phyloP scores from a whole-genome alignment of 192 early-diverging fungal species.

The Coemansia sp. region DNA sequence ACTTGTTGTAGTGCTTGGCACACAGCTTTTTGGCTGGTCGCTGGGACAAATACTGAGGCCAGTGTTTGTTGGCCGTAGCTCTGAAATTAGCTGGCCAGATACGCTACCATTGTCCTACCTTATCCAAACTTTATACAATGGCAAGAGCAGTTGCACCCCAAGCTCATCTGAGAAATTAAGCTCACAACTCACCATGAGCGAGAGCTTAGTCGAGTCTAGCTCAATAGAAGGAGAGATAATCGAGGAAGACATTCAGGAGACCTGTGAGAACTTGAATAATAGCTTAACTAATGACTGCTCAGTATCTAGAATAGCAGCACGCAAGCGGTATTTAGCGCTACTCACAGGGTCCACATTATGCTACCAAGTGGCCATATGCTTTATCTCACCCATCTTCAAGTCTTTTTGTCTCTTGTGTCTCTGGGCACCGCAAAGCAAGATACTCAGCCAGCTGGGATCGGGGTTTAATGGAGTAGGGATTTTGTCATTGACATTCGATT shows the following conservation, averaged over 20 bases:
- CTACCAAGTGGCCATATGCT: conserved; percentile 60
- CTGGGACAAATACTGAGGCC: conserved; percentile 41
- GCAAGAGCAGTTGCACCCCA: neutral
- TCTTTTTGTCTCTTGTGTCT: conserved; percentile 67
- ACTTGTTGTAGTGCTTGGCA: conserved; percentile 33
- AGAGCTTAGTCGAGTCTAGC: too few species aligned
- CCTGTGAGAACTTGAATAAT: neutral
- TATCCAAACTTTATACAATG: conserved; percentile 39
- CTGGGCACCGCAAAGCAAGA: conserved; percentile 35
- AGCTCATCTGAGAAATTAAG: neutral
- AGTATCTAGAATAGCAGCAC: conserved; percentile 6
- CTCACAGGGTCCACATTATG: conserved; percentile 42
- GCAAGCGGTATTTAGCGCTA: conserved; percentile 30
- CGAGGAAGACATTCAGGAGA: neutral
- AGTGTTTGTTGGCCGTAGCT: conserved; percentile 36
- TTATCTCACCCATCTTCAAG: conserved; percentile 69
- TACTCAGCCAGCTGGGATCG: conserved; percentile 39
- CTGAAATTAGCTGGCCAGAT: conserved; percentile 43
- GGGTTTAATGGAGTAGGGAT: conserved; percentile 68
- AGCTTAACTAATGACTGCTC: neutral
- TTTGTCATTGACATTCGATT: conserved; percentile 72
- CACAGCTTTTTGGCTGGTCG: conserved; percentile 52
- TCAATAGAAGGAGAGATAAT: neutral
- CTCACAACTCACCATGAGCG: neutral
- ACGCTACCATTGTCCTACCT: conserved; percentile 39